Percentiles rank a stretch among this genome's conserved stretches.
These are phyloP conservation scores for Aspergillus proliferans DNA, from an alignment of 2,329 filamentous ascomycete genomes.

Conservation along the genomic window DNA sequence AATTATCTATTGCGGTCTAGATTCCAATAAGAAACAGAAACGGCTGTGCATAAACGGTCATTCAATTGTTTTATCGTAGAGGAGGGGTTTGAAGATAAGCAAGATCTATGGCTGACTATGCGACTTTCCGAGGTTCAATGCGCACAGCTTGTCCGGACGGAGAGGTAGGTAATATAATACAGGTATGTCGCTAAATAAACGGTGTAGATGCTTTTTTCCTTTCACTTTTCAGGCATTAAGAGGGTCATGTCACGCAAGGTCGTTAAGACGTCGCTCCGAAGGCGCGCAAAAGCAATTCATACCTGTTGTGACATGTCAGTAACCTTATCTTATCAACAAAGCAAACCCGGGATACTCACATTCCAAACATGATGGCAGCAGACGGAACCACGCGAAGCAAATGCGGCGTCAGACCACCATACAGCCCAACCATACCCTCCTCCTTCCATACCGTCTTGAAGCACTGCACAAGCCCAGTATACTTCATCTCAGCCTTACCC, in stretches of 20 bases:
- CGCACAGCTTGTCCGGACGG: neutral
- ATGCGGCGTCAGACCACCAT: slow-evolving; percentile 86
- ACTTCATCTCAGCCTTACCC: slow-evolving; percentile 64
- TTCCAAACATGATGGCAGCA: slow-evolving; percentile 94
- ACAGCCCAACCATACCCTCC: slow-evolving; percentile 78
- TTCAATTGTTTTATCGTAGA: neutral
- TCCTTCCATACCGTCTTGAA: slow-evolving; percentile 83
- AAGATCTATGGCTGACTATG: neutral
- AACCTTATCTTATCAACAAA: slow-evolving; percentile 23
- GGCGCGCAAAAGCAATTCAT: slow-evolving; percentile 29
- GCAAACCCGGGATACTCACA: slow-evolving; percentile 45
- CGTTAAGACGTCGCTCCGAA: slow-evolving; percentile 29
- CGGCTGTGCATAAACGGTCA: neutral
- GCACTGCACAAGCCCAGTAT: slow-evolving; percentile 81
- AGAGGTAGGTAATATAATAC: slow-evolving; percentile 2
- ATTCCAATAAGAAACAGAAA: neutral
- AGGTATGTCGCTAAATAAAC: neutral
- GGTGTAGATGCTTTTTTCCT: neutral
- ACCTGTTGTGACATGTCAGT: slow-evolving; percentile 26
- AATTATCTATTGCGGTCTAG: neutral
- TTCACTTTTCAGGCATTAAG: neutral
- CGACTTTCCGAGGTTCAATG: too few species aligned
- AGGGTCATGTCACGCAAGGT: neutral
- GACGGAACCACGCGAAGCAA: slow-evolving; percentile 85
- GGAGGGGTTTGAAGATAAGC: neutral